These are phyloP conservation scores for Coemansia sp. DNA, from an alignment of 192 early-diverging fungal genomes.

Conservation along the genomic window DNA sequence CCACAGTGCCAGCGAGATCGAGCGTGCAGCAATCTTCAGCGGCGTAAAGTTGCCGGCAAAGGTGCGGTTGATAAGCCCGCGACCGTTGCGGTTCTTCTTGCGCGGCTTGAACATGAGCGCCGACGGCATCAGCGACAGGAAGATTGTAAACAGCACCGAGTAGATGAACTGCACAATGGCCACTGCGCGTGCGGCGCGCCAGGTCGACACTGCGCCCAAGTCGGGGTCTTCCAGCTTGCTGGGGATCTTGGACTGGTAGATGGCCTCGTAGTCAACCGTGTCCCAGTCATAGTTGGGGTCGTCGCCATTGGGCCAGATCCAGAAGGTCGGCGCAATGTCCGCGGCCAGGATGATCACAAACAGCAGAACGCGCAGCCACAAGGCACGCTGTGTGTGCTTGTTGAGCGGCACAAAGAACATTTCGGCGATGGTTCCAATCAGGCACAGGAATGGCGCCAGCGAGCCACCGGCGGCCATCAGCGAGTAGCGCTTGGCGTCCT, in stretches of 20 bases:
- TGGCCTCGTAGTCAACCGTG: conserved; percentile 17
- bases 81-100: conserved; percentile 51
- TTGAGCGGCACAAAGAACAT: conserved; percentile 62
- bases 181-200: conserved; percentile 54
- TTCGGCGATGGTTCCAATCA: conserved; percentile 62
- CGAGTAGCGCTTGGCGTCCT: conserved; percentile 53
- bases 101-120: conserved; percentile 55
- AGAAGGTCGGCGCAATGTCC: conserved; percentile 61
- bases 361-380: conserved; percentile 52
- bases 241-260: conserved; percentile 31
- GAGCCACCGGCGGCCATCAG: conserved; percentile 67
- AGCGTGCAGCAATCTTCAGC: conserved; percentile 58
- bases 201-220: conserved; percentile 11
- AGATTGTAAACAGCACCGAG: conserved; percentile 59
- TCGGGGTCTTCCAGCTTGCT: conserved; percentile 18
- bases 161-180: conserved; percentile 63
- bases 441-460: conserved; percentile 60
- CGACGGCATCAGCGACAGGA: conserved; percentile 62
- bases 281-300: conserved; percentile 45
- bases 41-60: conserved; percentile 74
- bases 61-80: conserved; percentile 52
- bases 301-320: conserved; percentile 44
- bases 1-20: conserved; percentile 69
- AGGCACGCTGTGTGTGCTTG: conserved; percentile 52
- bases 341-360: conserved; percentile 56